Percentiles rank a stretch among this genome's conserved stretches.
Conservation (phyloP, 1,139 yeast species). For the Magnusiomyces sp. region DNA sequence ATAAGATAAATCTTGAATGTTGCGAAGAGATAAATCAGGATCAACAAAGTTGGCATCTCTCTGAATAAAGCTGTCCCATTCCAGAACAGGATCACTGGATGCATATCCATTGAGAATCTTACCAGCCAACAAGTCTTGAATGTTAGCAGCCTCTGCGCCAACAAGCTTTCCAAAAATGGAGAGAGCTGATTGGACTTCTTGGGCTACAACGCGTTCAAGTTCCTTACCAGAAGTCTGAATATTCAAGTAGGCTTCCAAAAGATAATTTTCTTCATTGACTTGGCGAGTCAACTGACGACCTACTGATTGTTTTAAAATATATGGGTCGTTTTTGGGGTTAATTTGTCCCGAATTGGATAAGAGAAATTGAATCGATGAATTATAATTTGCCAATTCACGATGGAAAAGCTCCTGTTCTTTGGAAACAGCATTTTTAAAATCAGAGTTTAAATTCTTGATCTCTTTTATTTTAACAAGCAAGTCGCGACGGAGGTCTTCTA, state of each 20-base stretch:
- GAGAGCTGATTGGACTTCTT: constrained; percentile 76
- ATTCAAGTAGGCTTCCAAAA: constrained; percentile 82
- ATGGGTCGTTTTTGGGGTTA: constrained; percentile 66
- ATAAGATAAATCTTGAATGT: constrained; percentile 52
- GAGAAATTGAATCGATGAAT: constrained; percentile 25
- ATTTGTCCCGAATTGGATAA: constrained; percentile 29
- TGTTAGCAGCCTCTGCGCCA: constrained; percentile 22
- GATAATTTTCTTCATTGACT: constrained; percentile 71
- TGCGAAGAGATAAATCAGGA: constrained; percentile 61
- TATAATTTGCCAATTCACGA: constrained; percentile 23
- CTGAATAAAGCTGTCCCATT: constrained; percentile 80
- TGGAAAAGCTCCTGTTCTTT: constrained; percentile 59
- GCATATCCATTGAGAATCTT: constrained; percentile 67
- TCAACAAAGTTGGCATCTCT: constrained; percentile 74
- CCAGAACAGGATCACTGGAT: constrained; percentile 67
- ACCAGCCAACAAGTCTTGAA: constrained; percentile 43
- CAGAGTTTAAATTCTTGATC: constrained; percentile 70
- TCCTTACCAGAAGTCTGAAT: constrained; percentile 83
- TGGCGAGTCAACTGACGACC: constrained; percentile 74
- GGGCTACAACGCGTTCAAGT: constrained; percentile 77
- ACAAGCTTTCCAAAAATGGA: constrained; percentile 53
- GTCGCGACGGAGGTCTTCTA: constrained; percentile 80
- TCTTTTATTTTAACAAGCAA: constrained; percentile 78
- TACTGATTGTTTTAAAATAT: constrained; percentile 56
- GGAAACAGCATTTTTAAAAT: constrained; percentile 67